Evolutionary conservation across 75 land plant species (phyloP).

Genomic region (Selaginella moellendorffii): DNA sequence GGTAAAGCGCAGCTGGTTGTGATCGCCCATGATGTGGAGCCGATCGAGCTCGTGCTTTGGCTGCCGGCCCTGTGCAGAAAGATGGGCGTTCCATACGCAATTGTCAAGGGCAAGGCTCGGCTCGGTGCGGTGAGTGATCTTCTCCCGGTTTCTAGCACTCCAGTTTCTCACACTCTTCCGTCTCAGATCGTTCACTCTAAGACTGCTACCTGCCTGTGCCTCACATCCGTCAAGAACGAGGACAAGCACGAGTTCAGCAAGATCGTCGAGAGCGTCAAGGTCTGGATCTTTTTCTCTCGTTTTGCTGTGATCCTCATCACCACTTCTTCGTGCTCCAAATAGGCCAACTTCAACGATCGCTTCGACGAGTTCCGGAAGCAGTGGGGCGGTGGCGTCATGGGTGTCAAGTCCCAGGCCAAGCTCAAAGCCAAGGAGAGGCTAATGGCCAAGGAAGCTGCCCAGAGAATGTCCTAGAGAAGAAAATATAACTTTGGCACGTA

Average conservation of each 20-base stretch:
- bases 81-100: conserved; percentile 51
- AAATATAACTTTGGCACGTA: too few relatives aligned
- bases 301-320: too few relatives aligned
- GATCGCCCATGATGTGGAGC: conserved; percentile 69
- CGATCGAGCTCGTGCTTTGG: conserved; percentile 66
- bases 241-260: conserved; percentile 43
- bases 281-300: conserved; percentile 15
- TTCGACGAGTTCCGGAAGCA: conserved; percentile 58
- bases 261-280: conserved; percentile 53
- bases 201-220: conserved; percentile 39
- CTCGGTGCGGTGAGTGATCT: conserved; percentile 41
- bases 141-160: neutral
- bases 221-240: conserved; percentile 45
- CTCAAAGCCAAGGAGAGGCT: conserved; percentile 62
- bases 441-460: conserved; percentile 79
- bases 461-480: conserved; percentile 46
- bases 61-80: conserved; percentile 56
- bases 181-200: conserved; percentile 44
- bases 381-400: conserved; percentile 93
- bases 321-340: too few relatives aligned
- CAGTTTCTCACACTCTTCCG: neutral
- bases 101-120: conserved; percentile 61
- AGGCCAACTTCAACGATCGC: conserved; percentile 87
- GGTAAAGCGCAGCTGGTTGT: conserved; percentile 59
- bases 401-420: conserved; percentile 81